These are phyloP conservation scores for Rhododendron ferrugineum DNA, from an alignment of 148 eudicot genomes.

Conservation along the genomic window DNA sequence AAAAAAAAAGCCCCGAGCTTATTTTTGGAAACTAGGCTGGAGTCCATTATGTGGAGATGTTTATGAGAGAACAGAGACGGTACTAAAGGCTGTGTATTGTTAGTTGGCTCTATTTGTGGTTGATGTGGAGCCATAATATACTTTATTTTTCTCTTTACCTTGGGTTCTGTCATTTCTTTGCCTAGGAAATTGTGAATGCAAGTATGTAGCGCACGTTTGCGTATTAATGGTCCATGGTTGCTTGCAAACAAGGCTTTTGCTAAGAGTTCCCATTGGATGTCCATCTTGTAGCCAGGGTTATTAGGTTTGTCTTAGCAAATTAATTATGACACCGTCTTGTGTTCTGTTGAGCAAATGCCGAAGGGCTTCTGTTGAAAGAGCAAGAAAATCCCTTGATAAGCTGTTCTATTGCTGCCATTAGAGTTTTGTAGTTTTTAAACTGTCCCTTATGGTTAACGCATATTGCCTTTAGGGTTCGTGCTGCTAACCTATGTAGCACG, in stretches of 20 bases:
- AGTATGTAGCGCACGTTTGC: neutral
- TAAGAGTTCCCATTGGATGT: neutral
- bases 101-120: neutral
- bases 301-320: neutral
- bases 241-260: neutral
- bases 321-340: neutral
- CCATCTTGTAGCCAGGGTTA: neutral
- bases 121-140: neutral
- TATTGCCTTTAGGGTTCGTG: neutral
- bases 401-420: neutral
- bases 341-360: neutral
- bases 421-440: neutral
- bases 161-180: neutral
- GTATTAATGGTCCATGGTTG: neutral
- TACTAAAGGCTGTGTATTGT: neutral
- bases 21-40: no score
- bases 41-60: neutral
- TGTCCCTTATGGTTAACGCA: neutral
- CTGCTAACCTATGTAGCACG: neutral
- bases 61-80: neutral
- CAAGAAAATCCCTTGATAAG: neutral
- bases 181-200: neutral
- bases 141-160: neutral
- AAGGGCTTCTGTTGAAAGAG: neutral
- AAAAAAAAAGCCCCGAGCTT: no score